Percentiles rank a stretch among this genome's conserved stretches.
phyloP scores from a whole-genome alignment of 2,329 filamentous ascomycete genomes.

The Conoideocrella luteorostrata region DNA sequence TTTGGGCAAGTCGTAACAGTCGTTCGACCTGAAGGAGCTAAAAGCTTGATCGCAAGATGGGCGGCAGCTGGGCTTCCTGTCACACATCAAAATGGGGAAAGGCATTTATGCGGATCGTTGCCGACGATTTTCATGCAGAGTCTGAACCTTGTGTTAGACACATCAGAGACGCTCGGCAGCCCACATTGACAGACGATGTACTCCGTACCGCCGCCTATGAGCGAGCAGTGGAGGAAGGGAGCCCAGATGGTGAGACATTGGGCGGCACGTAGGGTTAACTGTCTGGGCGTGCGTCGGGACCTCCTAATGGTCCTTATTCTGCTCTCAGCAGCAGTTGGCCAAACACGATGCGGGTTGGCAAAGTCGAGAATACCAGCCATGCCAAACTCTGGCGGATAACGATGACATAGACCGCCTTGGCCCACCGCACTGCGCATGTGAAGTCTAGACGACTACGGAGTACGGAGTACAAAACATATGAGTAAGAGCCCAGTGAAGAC shows the following conservation, averaged over 20 bases:
- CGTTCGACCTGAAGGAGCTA: not conserved
- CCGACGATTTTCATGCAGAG: not conserved
- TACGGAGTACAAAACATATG: too few relatives aligned
- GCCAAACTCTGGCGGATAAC: not conserved
- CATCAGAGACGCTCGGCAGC: constrained; percentile 3
- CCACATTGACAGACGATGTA: not conserved
- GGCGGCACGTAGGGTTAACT: not conserved
- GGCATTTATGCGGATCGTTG: not conserved
- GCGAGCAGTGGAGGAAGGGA: not conserved
- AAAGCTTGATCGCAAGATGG: not conserved
- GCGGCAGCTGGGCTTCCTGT: too few relatives aligned
- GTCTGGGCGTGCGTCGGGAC: too few relatives aligned
- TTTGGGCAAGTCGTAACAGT: not conserved
- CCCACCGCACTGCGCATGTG: not conserved
- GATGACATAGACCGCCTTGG: not conserved
- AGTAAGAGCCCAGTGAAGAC: too few relatives aligned
- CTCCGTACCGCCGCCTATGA: too few relatives aligned
- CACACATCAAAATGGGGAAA: not conserved
- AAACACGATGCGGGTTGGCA: not conserved
- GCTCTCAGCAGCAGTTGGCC: too few relatives aligned
- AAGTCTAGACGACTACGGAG: not conserved
- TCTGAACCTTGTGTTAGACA: constrained; percentile 3
- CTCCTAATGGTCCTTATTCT: too few relatives aligned
- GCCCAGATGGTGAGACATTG: constrained; percentile 6
- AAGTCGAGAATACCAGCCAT: not conserved